These are phyloP conservation scores for Aspergillus sp. DNA, from an alignment of 2,329 filamentous ascomycete species.

Conservation along the genomic window DNA sequence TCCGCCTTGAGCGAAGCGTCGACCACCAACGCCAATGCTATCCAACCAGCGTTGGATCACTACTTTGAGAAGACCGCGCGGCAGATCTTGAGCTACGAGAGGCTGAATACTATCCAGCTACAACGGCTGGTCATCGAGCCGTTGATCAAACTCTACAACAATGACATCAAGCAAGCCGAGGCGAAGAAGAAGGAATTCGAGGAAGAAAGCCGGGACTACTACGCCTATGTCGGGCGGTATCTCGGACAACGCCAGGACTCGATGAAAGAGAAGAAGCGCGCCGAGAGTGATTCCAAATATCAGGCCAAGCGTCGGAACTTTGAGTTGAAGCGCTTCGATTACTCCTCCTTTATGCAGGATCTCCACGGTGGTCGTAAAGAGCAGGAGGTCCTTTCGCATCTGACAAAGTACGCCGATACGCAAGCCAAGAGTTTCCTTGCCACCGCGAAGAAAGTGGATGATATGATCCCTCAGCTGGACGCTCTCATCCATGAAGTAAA, in stretches of 20 bases:
- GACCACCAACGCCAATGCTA: conserved; percentile 87
- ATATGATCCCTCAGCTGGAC: conserved; percentile 82
- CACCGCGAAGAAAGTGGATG: conserved; percentile 83
- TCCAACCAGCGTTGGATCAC: conserved; percentile 95
- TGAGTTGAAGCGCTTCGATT: conserved; percentile 96
- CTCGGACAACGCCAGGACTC: conserved; percentile 96
- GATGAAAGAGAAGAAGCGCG: conserved; percentile 94
- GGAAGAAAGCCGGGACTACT: conserved; percentile 98
- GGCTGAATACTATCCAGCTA: conserved; percentile 76
- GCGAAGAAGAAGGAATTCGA: conserved; percentile 97
- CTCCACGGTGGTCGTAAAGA: conserved; percentile 98
- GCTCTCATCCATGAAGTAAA: conserved; percentile 85
- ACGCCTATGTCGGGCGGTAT: conserved; percentile 90
- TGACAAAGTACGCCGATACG: conserved; percentile 89
- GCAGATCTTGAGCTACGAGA: conserved; percentile 85
- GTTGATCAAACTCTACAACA: conserved; percentile 82
- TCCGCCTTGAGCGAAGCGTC: conserved; percentile 85
- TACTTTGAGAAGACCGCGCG: conserved; percentile 97
- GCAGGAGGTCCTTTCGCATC: conserved; percentile 89
- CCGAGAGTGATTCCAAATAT: conserved; percentile 93
- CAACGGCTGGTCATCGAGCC: conserved; percentile 95
- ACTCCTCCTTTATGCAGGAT: conserved; percentile 98
- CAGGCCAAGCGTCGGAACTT: conserved; percentile 91
- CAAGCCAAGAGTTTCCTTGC: conserved; percentile 81
- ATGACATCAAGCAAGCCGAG: conserved; percentile 97